Base-by-base conservation (phyloP, 2,329 filamentous ascomycete species). In the Colletotrichum orbiculare region DNA sequence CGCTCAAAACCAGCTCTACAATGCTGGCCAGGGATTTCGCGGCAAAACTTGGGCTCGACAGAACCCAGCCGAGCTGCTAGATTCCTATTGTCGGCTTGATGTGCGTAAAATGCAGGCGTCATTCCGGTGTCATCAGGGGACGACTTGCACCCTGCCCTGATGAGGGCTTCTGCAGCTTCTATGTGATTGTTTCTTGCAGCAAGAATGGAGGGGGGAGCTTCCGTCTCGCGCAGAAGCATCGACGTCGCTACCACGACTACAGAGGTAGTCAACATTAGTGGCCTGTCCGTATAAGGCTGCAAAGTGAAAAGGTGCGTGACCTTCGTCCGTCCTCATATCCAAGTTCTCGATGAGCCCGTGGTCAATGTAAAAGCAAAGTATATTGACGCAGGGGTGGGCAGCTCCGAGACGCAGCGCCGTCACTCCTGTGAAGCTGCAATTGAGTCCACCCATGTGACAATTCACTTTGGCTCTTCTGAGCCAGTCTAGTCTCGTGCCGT, bases 371-470 rank as follows among this genome's bases (percentile, higher is more conserved):
- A 59, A 52, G 6, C 37, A 0, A 5, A 46, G 11, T 8, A 43
- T 12, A 0, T 33, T 45, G 2, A 12, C 6, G 17, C 6, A 52
- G 2, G 0, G 2, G 4, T 13, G 3, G 2, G 4, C 2, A 13
- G 46, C 45, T 7, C 17, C 47, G 1, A 59, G 38, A 37, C 42
- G 55, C 1, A 56, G 10, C 33, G 43, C 54, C 0, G 25, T 55
- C 1, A 34, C 45, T 49, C 45, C 42, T 3, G 25, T 56, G 25
- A 41, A 56, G 1, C 1, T n/a, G 1, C 4, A 8, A 2, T 15
- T 1, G 7, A 15, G 11, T 48, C 2, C n/a, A 8, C 25, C 6
- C 38, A 4, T 12, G 2, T 17, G 17, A 17, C 17, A 17, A 0
- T 17, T 17, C 17, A 17, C 3, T 17, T 17, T 17, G 17, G 17